Evolutionary conservation across 805 yeast species (phyloP), one percentile per base, ranked within the genome.

Genomic region (Candida xiaguanensis): DNA sequence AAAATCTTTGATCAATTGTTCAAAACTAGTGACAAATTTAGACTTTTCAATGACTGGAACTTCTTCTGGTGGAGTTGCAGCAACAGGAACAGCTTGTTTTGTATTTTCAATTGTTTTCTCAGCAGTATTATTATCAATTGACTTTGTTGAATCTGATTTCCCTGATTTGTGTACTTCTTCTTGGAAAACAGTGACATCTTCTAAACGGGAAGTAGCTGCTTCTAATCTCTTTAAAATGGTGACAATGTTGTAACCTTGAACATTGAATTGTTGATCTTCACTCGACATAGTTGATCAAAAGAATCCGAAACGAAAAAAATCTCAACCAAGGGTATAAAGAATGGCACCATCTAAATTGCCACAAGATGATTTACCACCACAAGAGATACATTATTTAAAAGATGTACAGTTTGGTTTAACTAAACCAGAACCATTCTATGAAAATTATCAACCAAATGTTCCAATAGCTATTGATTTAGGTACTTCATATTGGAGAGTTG

Each of bases 401-500:
- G 82, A 77, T 38, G 51, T 63, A 7, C 48, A 40, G 6, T 56
- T 66, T 1, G 71, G 75, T 0, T 14, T 44, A 1, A 51, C 47
- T 1, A 27, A 31, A 12, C 58, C 72, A 2, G 78, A 77, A 55
- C 74, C 78, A 0, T 70, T 77, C 58, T 61, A 65, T 48, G 38
- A 59, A 12, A 65, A 68, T 35, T 83, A 83, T 62, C 52, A 61
- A 28, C 35, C 63, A 1, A 77, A 77, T 2, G 70, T 72, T 2
- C 97, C 99, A 2, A 85, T 93, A 39, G 96, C 91, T 11, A 68
- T 93, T 8, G 99, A 93, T 62, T 69, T 93, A 39, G 99, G 98
- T 1, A 64, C 87, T 6, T 70, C 77, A 33, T 57, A 65, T 18
- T 62, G 79, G 31, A 72, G 84, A 50, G 70, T 78, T 1, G 95